phyloP scores from a whole-genome alignment of 257 asterid species.

The Jacaranda mimosifolia region DNA sequence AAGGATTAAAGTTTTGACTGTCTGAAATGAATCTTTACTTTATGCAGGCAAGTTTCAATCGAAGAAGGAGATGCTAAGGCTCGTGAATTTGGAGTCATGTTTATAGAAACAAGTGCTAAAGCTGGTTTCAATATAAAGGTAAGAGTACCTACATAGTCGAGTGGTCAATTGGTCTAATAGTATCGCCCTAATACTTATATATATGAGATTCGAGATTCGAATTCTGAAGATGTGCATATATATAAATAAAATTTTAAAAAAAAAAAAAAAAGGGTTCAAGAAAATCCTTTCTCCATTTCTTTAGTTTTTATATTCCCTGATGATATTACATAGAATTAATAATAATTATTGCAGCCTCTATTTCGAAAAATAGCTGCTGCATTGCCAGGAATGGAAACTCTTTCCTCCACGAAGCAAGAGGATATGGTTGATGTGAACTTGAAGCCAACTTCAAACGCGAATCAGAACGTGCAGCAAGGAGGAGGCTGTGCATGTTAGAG shows the following conservation, averaged over 20 bases:
- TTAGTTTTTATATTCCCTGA: too few species aligned
- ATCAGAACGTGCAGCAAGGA: slow-evolving; percentile 52
- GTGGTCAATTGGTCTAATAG: too few species aligned
- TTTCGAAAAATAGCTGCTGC: slow-evolving; percentile 72
- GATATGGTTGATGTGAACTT: slow-evolving; percentile 68
- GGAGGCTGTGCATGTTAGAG: slow-evolving; percentile 65
- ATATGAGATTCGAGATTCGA: too few species aligned
- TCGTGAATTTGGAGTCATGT: slow-evolving; percentile 74
- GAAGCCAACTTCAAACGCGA: slow-evolving; percentile 49
- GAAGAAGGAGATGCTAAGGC: slow-evolving; percentile 83
- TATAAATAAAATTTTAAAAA: too few species aligned
- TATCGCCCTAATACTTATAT: too few species aligned
- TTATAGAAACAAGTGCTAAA: slow-evolving; percentile 79
- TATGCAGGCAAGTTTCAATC: slow-evolving; percentile 71
- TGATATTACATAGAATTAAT: too few species aligned
- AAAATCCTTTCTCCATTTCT: too few species aligned
- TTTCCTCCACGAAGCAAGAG: slow-evolving; percentile 57
- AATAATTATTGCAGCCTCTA: slow-evolving; percentile 52
- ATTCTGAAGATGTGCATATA: too few species aligned
- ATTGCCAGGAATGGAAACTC: slow-evolving; percentile 62
- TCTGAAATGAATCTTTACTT: background rate
- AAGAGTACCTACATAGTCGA: background rate
- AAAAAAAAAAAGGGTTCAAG: too few species aligned
- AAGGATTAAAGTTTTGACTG: background rate
- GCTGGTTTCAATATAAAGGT: slow-evolving; percentile 88